These are phyloP conservation scores for Spathaspora sp. DNA, from an alignment of 805 yeast genomes.

Conservation along the genomic window DNA sequence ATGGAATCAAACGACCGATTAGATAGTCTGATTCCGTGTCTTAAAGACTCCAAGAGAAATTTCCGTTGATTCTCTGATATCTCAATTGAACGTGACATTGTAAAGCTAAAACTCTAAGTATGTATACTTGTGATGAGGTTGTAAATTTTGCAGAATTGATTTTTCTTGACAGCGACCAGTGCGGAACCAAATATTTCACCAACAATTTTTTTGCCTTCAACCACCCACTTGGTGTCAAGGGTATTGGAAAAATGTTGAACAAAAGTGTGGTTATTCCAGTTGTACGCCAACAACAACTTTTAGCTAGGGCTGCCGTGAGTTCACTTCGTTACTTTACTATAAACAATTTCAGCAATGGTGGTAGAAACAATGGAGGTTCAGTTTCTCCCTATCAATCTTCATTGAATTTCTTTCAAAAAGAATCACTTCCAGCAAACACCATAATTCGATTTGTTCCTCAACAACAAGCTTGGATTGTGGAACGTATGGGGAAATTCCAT, in stretches of 20 bases:
- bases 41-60: slow-evolving; percentile 62
- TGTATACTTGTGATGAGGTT: neutral
- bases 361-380: neutral
- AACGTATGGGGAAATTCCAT: slow-evolving; percentile 84
- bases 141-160: neutral
- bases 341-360: neutral
- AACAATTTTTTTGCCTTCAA: neutral
- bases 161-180: neutral
- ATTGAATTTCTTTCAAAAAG: slow-evolving; percentile 57
- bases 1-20: slow-evolving; percentile 63
- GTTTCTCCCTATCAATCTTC: neutral
- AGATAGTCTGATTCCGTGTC: slow-evolving; percentile 61
- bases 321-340: neutral
- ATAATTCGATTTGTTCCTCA: slow-evolving; percentile 79
- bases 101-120: too few species aligned
- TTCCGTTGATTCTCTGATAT: slow-evolving; percentile 60
- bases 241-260: too few species aligned
- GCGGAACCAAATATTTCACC: neutral
- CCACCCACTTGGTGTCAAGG: neutral
- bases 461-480: slow-evolving; percentile 88
- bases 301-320: neutral
- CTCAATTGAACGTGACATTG: slow-evolving; percentile 61
- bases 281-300: neutral
- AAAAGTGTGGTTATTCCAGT: too few species aligned
- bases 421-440: slow-evolving; percentile 67